Evolutionary conservation across 2,329 filamentous ascomycete genomes (phyloP), one percentile per base, ranked within the genome.

Genomic region (Beauveria varroae): DNA sequence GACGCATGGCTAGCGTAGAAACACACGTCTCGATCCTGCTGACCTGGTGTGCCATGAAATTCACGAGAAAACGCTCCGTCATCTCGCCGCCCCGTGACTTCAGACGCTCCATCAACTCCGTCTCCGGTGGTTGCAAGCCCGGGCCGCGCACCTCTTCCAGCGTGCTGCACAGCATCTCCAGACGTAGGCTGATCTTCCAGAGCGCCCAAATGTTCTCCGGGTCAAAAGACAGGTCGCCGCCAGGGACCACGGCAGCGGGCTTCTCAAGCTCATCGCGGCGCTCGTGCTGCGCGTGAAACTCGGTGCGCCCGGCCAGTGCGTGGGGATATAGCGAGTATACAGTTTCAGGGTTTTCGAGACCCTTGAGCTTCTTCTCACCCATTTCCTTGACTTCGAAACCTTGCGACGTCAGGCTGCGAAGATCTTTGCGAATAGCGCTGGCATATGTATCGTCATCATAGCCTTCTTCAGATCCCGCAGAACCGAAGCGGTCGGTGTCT

Each of bases 301-400:
- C 83, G 63, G 92, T 87, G 63, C 95, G 88, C 44, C 91, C 91
- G 14, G 90, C 86, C 37, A 99, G 83, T 0, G 89, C 85, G 72
- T 96, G 92, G 2, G 95, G 93, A 72, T 97, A 99, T 72, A 99
- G 89, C 62, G 96, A 87, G 75, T 96, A 98, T 67, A 99, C 88
- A 63, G 92, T 88, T 73, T 99, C 95, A 0, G 95, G 93, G 71
- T 99, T 99, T 75, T 99, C 95, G 14, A 99, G 86, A 34, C 95
- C 95, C 76, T 99, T 99, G 61, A 99, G 81, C 71, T 96, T 97
- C 67, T 89, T 88, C 74, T 98, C 93, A 54, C 95, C 95, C 72
- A 96, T 88, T 69, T 97, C 93, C 74, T 97, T 97, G 70, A 98
- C 92, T 72, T 96, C 91, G 70, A 98, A 99, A 8, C 95, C 95